Evolutionary conservation across 2,329 filamentous ascomycete genomes (phyloP).

Genomic region (Niveomyces coronatus): DNA sequence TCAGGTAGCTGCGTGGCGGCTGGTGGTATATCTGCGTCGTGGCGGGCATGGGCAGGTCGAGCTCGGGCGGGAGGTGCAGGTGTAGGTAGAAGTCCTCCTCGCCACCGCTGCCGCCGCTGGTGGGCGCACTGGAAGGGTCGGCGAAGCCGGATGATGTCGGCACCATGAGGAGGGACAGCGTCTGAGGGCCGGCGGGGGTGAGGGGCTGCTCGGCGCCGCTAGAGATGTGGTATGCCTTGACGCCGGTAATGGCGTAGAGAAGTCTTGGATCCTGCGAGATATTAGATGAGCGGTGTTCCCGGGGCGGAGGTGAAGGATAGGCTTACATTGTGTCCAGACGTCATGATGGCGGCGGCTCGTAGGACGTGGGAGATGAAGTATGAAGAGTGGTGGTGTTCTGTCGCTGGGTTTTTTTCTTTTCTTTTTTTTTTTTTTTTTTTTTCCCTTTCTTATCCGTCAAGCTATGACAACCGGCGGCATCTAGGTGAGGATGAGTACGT

Average conservation of each 20-base stretch:
- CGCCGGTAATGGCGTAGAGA: slow-evolving; percentile 66
- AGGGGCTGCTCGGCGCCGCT: slow-evolving; percentile 76
- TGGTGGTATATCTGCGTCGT: slow-evolving; percentile 98
- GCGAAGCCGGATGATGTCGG: slow-evolving; percentile 71
- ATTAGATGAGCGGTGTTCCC: not conserved
- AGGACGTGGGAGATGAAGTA: too few relatives aligned
- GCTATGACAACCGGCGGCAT: too few relatives aligned
- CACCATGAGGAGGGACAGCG: slow-evolving; percentile 89
- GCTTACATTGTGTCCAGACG: slow-evolving; percentile 34
- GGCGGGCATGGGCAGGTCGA: slow-evolving; percentile 85
- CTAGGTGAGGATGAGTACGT: too few relatives aligned
- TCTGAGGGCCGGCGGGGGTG: slow-evolving; percentile 79
- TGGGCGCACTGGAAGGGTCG: slow-evolving; percentile 36
- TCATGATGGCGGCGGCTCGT: slow-evolving; percentile 22
- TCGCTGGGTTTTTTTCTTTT: too few relatives aligned
- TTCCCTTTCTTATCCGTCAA: too few relatives aligned
- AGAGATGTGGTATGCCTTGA: slow-evolving; percentile 83
- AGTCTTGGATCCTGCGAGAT: slow-evolving; percentile 49
- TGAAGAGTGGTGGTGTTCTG: too few relatives aligned
- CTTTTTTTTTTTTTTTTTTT: too few relatives aligned
- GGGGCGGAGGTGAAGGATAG: too few relatives aligned
- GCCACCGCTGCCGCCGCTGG: slow-evolving; percentile 40
- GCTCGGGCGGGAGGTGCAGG: slow-evolving; percentile 84
- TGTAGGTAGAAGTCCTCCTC: slow-evolving; percentile 97
- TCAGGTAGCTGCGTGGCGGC: slow-evolving; percentile 83